Conservation (phyloP, 192 early-diverging fungal species). For the Coemansia sp. region DNA sequence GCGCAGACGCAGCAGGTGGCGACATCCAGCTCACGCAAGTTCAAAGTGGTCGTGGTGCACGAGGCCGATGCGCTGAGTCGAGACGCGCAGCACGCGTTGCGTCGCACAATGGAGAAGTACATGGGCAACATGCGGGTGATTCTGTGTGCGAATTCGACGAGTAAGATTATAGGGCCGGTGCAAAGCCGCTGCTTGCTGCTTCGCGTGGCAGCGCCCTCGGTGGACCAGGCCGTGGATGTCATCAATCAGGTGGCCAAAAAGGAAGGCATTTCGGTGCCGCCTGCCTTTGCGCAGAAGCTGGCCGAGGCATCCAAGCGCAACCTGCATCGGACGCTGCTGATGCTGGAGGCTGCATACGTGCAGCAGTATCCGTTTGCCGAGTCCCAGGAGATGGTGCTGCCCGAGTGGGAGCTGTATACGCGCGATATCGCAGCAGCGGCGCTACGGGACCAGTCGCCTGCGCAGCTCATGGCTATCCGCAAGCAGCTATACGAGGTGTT, state of each 20-base stretch:
- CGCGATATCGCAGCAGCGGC: constrained; percentile 65
- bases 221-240: constrained; percentile 69
- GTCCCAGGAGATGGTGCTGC: constrained; percentile 59
- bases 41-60: constrained; percentile 94
- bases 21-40: constrained; percentile 69
- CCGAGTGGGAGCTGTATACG: constrained; percentile 89
- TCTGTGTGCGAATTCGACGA: constrained; percentile 84
- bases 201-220: constrained; percentile 76
- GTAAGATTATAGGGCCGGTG: constrained; percentile 90
- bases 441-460: constrained; percentile 72
- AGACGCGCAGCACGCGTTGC: constrained; percentile 92
- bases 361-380: constrained; percentile 60
- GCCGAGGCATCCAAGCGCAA: constrained; percentile 75
- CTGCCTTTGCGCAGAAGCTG: constrained; percentile 60
- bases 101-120: constrained; percentile 99
- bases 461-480: constrained; percentile 69
- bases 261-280: constrained; percentile 70
- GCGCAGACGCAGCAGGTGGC: constrained; percentile 96
- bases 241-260: constrained; percentile 76
- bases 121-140: constrained; percentile 89
- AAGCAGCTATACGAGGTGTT: constrained; percentile 81
- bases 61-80: constrained; percentile 86
- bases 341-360: constrained; percentile 79
- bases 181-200: constrained; percentile 88
- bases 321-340: constrained; percentile 83